phyloP scores from a whole-genome alignment of 257 asterid species.

The Apocynum venetum region DNA sequence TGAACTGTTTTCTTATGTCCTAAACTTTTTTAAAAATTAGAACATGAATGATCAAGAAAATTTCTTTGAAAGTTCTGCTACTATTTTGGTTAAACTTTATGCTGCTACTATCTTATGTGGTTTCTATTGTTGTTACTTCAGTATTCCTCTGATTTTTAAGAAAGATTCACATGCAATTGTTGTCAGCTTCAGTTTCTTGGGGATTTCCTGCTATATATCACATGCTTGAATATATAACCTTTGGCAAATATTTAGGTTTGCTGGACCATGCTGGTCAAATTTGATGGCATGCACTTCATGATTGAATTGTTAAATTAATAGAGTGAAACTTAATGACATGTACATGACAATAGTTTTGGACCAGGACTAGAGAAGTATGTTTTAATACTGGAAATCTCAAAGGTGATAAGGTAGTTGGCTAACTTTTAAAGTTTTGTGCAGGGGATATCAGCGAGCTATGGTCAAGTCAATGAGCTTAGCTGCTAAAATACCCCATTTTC shows the following conservation, averaged over 20 bases:
- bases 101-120: not conserved
- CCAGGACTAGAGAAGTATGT: not conserved
- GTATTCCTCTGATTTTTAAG: not conserved
- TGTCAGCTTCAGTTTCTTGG: not conserved
- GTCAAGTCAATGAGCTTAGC: constrained; percentile 85
- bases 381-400: not conserved
- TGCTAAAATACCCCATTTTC: constrained; percentile 89
- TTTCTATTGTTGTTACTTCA: not conserved
- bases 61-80: not conserved
- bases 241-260: not conserved
- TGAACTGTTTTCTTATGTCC: not conserved
- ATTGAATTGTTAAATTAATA: not conserved
- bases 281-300: not conserved
- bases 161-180: not conserved
- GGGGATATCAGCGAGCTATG: constrained; percentile 99
- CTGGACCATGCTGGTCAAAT: not conserved
- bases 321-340: not conserved
- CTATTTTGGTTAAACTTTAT: not conserved
- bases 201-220: not conserved
- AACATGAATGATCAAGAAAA: not conserved
- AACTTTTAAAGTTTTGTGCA: constrained; percentile 21
- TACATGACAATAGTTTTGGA: not conserved
- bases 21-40: not conserved
- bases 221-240: not conserved
- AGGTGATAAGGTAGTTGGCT: not conserved